phyloP scores from a whole-genome alignment of 345 rosid species.

The Aegle marmelos region DNA sequence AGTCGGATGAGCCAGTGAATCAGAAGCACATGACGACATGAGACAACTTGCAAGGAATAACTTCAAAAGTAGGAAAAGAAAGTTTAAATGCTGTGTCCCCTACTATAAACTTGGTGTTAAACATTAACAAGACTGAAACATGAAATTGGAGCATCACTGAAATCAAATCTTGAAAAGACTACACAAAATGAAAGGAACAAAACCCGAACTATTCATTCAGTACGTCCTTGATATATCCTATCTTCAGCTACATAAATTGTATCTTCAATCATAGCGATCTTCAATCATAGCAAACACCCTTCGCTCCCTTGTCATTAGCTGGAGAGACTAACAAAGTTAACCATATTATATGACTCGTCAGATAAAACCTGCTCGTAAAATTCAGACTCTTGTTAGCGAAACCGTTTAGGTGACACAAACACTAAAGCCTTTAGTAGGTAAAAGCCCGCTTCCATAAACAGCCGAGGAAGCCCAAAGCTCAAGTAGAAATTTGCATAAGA shows the following conservation, averaged over 20 bases:
- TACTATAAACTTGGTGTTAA: background rate
- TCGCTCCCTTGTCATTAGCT: too few relatives aligned
- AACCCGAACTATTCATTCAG: background rate
- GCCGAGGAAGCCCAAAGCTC: too few relatives aligned
- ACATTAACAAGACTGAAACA: background rate
- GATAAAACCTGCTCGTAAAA: background rate
- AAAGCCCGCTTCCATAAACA: too few relatives aligned
- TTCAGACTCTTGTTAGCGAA: too few relatives aligned
- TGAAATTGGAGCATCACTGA: background rate
- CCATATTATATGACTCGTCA: too few relatives aligned
- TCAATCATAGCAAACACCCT: too few relatives aligned
- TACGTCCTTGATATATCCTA: background rate
- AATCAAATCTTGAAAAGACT: background rate
- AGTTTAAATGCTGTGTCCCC: background rate
- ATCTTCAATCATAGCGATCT: conserved; percentile 6
- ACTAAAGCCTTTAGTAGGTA: too few relatives aligned
- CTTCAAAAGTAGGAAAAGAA: too few relatives aligned
- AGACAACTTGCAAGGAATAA: background rate
- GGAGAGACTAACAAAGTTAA: too few relatives aligned
- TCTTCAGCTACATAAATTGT: conserved; percentile 5
- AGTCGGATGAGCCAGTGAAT: too few relatives aligned
- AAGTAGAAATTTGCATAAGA: too few relatives aligned
- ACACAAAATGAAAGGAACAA: background rate
- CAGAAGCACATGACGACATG: background rate
- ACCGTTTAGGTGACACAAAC: too few relatives aligned